Base-by-base conservation (phyloP, 2,329 filamentous ascomycete species). In the Beauveria scarabaeidicola region DNA sequence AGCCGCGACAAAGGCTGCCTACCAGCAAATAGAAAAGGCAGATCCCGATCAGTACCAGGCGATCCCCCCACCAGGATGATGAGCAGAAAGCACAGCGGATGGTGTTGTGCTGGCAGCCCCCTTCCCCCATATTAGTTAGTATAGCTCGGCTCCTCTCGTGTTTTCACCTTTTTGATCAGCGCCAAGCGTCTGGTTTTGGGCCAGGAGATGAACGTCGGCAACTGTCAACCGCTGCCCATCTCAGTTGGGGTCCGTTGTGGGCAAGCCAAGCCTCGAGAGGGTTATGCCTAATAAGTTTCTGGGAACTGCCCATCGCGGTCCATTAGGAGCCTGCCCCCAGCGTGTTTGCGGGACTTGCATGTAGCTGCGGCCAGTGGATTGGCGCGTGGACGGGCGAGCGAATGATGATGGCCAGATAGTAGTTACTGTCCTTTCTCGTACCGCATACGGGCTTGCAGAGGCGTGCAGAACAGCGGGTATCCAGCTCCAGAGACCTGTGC, bases 201-300 rank as follows among this genome's bases (percentile, higher is more conserved):
- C 41, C 46, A 46, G 54, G 54, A 58, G 54, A 58, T 50, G 54
- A 40, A 36, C 46, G 23, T 58, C 55, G 55, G 55, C 46, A 58
- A n/a, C 17, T 47, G 32, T 58, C 23, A 32, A 27, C 55, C 55
- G 46, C 36, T 43, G 44, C 23, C 55, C 36, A 43, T 27, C 43
- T 21, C 10, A 13, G 13, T 25, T 43, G 55, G 44, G 29, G 40
- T 15, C 44, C 41, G 40, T 27, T 32, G 7, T 32, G 32, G 36
- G 36, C 25, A 7, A 17, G 41, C 25, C 40, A 55, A 36, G 40
- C 19, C 19, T 29, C 13, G 41, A 55, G 25, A 36, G 29, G 27
- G 21, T 15, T 25, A 8, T 40, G 19, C 32, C 11, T 4, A 32
- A 32, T 9, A 23, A 38, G 13, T 40, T 48, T 11, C 46, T n/a